phyloP scores from a whole-genome alignment of 441 rosid genomes.

The Pelargonium myrrhifolium region DNA sequence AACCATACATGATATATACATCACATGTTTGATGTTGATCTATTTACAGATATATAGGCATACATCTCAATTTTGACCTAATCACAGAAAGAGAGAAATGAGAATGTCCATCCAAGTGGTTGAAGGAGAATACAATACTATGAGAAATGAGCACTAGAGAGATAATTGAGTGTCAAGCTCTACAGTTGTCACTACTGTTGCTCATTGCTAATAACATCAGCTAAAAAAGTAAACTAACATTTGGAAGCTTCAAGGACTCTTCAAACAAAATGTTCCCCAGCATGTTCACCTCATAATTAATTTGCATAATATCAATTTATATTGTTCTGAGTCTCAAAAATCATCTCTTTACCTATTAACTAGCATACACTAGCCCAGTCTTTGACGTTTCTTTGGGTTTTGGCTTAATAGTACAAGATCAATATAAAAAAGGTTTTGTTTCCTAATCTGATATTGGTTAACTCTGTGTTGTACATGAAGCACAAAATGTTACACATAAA shows the following conservation, averaged over 20 bases:
- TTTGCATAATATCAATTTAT: no score
- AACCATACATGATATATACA: no score
- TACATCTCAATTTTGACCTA: neutral
- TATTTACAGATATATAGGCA: no score
- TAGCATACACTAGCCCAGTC: neutral
- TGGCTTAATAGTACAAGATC: neutral
- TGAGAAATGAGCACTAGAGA: neutral
- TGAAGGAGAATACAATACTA: neutral
- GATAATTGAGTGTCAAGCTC: neutral
- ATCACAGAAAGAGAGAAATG: neutral
- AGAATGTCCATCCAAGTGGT: conserved; percentile 4
- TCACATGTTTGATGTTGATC: no score
- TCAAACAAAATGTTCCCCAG: no score
- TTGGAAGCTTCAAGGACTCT: no score
- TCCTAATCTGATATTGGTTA: neutral
- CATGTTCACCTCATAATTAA: no score
- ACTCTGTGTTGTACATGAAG: neutral
- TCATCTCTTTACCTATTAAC: neutral
- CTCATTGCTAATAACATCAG: no score
- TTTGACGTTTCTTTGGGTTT: neutral
- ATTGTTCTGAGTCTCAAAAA: no score
- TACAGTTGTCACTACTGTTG: no score
- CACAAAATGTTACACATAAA: neutral
- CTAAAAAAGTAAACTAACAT: no score
- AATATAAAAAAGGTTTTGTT: neutral